Base-by-base conservation (phyloP, 352 stramenopile genomes). In the Phytophthora megakarya region DNA sequence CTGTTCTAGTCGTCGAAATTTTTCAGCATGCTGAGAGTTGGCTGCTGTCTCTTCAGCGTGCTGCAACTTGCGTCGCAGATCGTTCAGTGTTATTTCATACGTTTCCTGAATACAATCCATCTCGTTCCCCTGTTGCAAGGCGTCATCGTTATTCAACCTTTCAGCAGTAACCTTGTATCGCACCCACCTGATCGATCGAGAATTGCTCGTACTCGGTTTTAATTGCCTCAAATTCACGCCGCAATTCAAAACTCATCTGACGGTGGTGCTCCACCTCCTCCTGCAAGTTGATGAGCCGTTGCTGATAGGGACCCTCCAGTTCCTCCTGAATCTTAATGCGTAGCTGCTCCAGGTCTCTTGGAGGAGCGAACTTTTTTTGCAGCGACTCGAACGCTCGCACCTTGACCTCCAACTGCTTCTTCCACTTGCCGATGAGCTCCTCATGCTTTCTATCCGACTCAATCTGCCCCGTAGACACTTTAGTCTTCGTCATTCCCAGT, bases 151-250 rank as follows among this genome's bases (percentile, higher is more conserved):
- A 59, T 46, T 25, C 6, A 5, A 46, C 18, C 3, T 3, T 38
- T 30, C 15, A 21, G 8, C 18, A 42, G 3, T 40, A 9, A 50
- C 11, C 11, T 19, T 2, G 13, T 52, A 13, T 22, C 13, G 7
- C 5, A 25, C 64, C 11, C 19, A 86, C 80, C 62, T 94, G 85
- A 43, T 93, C 80, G 23, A 90, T 75, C 0, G 83, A 76, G 57
- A 81, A 92, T 70, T 94, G 84, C 47, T 94, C 87, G 74, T 92
- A 93, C 73, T 94, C 87, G 26, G 86, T 86, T 67, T 94, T 93
- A 19, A 96, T 49, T 7, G 90, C 65, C 55, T 96, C 88, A 59
- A 80, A 88, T 46, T 93, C 88, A 19, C 84, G 76, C 15, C 82
- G 88, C 44, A 89, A 61, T 3, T 80, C 68, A 48, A 92, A 93